These are phyloP conservation scores for Pestalotiopsis sp. DNA, from an alignment of 2,329 filamentous ascomycete species.

Conservation along the genomic window DNA sequence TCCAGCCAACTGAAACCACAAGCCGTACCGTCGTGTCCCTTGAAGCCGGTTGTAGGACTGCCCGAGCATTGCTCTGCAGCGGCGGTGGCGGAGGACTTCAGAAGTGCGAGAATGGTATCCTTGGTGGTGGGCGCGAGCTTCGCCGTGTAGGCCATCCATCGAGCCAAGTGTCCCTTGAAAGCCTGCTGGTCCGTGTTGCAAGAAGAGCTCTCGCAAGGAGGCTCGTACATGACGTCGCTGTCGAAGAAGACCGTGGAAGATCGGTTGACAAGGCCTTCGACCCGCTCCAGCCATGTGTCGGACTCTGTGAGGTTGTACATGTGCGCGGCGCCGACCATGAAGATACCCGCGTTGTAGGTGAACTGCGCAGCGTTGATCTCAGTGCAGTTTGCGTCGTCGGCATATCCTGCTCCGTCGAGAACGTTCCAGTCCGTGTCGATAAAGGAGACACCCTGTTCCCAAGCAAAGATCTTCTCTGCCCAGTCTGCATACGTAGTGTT, in stretches of 20 bases:
- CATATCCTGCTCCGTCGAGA: conserved; percentile 55
- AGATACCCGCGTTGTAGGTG: conserved; percentile 33
- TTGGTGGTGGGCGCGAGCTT: conserved; percentile 27
- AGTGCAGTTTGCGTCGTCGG: conserved; percentile 34
- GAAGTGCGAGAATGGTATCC: conserved; percentile 27
- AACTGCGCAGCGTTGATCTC: conserved; percentile 32
- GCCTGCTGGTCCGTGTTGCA: conserved; percentile 39
- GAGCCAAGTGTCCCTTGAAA: conserved; percentile 47
- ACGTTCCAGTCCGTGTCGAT: conserved; percentile 59
- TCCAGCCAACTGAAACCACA: conserved; percentile 59
- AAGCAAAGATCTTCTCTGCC: conserved; percentile 73
- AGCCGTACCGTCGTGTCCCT: conserved; percentile 35
- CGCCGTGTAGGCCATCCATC: conserved; percentile 46
- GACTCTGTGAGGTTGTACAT: conserved; percentile 43
- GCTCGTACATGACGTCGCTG: conserved; percentile 54
- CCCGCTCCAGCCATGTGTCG: conserved; percentile 45
- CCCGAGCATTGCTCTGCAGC: conserved; percentile 33
- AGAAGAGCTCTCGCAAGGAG: conserved; percentile 53
- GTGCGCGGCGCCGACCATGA: conserved; percentile 39
- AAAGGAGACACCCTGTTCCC: conserved; percentile 59
- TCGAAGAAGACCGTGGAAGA: conserved; percentile 46
- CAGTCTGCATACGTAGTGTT: conserved; percentile 79
- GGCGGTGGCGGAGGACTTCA: conserved; percentile 39
- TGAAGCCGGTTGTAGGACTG: conserved; percentile 21
- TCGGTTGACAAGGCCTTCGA: conserved; percentile 48